Conservation (phyloP, 176 grass and related monocot species). For the Juncus effusus region DNA sequence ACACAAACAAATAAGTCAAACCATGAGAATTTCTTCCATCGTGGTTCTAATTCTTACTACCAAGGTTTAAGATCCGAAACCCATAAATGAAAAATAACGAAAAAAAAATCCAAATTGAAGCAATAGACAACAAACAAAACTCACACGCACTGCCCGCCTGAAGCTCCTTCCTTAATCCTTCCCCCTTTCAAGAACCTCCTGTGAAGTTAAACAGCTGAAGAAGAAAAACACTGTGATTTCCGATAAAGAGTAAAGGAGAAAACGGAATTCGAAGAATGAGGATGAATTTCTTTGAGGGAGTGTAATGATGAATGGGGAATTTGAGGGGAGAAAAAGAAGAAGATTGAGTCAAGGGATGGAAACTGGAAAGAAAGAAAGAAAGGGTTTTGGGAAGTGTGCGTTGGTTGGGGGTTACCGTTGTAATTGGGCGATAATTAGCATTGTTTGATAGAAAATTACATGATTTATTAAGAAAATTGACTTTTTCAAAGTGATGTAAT, state of each 20-base stretch:
- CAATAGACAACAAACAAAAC: neutral
- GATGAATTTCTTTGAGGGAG: neutral
- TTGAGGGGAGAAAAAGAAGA: neutral
- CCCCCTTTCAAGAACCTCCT: neutral
- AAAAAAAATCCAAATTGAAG: neutral
- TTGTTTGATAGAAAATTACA: too few species aligned
- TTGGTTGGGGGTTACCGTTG: too few species aligned
- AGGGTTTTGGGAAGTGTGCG: too few species aligned
- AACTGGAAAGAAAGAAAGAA: too few species aligned
- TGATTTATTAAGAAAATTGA: too few species aligned
- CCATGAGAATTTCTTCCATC: neutral
- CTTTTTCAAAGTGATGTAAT: too few species aligned
- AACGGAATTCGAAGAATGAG: neutral
- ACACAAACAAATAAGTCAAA: neutral
- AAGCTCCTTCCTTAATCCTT: neutral
- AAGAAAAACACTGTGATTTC: neutral
- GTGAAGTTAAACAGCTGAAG: neutral
- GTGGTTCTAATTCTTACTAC: neutral
- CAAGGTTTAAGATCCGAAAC: neutral
- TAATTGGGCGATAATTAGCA: too few species aligned
- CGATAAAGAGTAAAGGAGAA: slow-evolving; percentile 8
- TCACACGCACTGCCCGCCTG: neutral
- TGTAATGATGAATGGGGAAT: slow-evolving; percentile 9
- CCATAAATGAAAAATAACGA: slow-evolving; percentile 1
- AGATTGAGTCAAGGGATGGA: too few species aligned